Percentiles rank a stretch among this genome's conserved stretches.
phyloP scores from a whole-genome alignment of 768 basidiomycete genomes.

The Coprinellus micaceus region DNA sequence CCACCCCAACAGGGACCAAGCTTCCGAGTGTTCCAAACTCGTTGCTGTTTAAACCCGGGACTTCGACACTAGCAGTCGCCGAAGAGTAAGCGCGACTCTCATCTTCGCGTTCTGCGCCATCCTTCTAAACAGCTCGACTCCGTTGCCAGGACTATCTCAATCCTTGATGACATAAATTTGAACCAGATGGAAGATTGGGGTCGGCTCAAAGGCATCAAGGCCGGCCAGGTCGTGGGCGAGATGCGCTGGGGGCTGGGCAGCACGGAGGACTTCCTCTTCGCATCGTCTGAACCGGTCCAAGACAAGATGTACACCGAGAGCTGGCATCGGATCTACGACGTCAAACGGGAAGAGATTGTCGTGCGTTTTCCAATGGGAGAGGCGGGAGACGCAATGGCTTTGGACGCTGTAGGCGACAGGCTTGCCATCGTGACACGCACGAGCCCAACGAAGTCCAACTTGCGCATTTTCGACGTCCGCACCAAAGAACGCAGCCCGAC shows the following conservation, averaged over 20 bases:
- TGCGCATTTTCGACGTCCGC: conserved; percentile 53
- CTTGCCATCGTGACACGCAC: conserved; percentile 28
- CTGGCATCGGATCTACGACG: conserved; percentile 51
- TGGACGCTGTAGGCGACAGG: conserved; percentile 26
- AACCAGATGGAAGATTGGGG: conserved; percentile 12
- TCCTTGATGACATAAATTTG: too few species aligned
- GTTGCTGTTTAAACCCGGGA: conserved; percentile 41
- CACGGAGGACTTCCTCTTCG: conserved; percentile 43
- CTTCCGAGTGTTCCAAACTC: conserved; percentile 36
- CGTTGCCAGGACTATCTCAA: too few species aligned
- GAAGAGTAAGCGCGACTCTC: conserved; percentile 30
- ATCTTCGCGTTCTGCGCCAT: not conserved
- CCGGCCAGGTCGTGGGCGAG: conserved; percentile 34
- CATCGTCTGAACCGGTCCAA: conserved; percentile 49
- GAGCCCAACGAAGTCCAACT: conserved; percentile 24
- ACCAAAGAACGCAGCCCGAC: conserved; percentile 25
- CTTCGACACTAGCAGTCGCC: conserved; percentile 38
- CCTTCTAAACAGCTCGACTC: too few species aligned
- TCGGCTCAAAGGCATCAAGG: conserved; percentile 18
- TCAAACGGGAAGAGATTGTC: conserved; percentile 16
- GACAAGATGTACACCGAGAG: conserved; percentile 27
- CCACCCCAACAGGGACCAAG: conserved; percentile 12
- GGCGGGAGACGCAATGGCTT: conserved; percentile 49
- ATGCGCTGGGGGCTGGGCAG: conserved; percentile 49
- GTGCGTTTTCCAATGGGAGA: conserved; percentile 43